A percentile compares a stretch with the other conserved stretches of the same genome.
Conservation (phyloP, 1,139 yeast species). For the Blastobotrys proliferans region DNA sequence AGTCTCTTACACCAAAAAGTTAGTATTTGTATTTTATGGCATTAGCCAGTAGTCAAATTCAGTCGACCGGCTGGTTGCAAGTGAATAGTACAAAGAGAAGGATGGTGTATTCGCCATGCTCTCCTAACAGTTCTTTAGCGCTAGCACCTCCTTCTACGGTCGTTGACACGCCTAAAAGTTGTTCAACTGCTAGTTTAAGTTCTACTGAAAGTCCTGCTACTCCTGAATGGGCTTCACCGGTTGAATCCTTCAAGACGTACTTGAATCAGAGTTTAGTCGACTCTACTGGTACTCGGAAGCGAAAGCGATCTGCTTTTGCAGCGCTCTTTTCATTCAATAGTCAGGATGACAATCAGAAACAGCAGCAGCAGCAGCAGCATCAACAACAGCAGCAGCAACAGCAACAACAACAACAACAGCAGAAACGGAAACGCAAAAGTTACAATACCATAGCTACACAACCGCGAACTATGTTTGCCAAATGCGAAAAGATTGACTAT, state of each 20-base stretch:
- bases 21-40: too few relatives aligned
- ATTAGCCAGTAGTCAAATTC: too few relatives aligned
- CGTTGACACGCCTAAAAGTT: background rate
- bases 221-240: constrained; percentile 29
- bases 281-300: background rate
- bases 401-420: background rate
- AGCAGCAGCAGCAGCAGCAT: background rate
- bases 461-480: constrained; percentile 1
- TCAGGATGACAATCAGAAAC: background rate
- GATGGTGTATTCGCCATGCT: too few relatives aligned
- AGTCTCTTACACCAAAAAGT: too few relatives aligned
- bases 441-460: background rate
- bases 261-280: constrained; percentile 15
- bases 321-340: constrained; percentile 3
- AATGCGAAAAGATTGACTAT: too few relatives aligned
- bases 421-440: constrained; percentile 1
- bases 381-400: background rate
- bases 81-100: too few relatives aligned
- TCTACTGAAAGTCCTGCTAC: constrained; percentile 18
- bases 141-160: constrained; percentile 4
- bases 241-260: constrained; percentile 22
- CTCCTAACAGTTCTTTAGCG: too few relatives aligned
- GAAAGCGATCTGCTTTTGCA: constrained; percentile 6
- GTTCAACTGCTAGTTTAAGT: background rate
- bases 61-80: too few relatives aligned